A percentile compares a stretch with the other conserved stretches of the same genome.
phyloP scores from a whole-genome alignment of 495 filamentous ascomycete species.

The Penicillium cosmopolitanum region DNA sequence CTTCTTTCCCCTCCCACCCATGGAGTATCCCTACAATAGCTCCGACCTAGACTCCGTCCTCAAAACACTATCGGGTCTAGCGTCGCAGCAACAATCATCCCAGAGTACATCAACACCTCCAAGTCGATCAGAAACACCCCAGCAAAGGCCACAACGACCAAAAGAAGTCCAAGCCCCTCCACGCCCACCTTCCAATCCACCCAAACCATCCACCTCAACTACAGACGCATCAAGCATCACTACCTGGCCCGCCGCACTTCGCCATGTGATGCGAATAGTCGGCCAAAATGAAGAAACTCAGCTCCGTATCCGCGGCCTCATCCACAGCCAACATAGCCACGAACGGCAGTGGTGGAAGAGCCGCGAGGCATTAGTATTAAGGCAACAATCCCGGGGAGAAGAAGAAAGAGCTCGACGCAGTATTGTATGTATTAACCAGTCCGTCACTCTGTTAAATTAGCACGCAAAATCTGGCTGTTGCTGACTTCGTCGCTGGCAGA shows the following conservation, averaged over 20 bases:
- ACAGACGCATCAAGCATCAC: conserved; percentile 62
- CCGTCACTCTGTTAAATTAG: no score
- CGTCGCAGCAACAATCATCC: conserved; percentile 13
- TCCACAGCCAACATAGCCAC: conserved; percentile 64
- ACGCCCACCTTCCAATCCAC: conserved; percentile 7
- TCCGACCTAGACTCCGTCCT: conserved; percentile 59
- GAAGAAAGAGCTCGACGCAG: conserved; percentile 56
- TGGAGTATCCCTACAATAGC: conserved; percentile 38
- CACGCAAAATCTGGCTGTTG: no score
- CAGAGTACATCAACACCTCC: conserved; percentile 6
- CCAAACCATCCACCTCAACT: conserved; percentile 13
- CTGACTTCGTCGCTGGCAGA: conserved; percentile 19
- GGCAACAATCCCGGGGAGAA: conserved; percentile 52
- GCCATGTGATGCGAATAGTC: conserved; percentile 63
- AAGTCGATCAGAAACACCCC: not conserved
- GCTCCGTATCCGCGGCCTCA: conserved; percentile 54
- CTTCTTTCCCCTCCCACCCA: not conserved
- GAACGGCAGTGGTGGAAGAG: conserved; percentile 67
- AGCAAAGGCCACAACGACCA: conserved; percentile 1
- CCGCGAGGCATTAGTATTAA: conserved; percentile 53
- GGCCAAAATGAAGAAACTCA: conserved; percentile 51
- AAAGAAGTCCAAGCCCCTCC: conserved; percentile 18
- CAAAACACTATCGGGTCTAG: conserved; percentile 48
- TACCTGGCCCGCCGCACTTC: conserved; percentile 65
- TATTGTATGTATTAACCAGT: conserved; percentile 38